Base-by-base conservation (phyloP, 75 land plant species). In the Picea glauca region DNA sequence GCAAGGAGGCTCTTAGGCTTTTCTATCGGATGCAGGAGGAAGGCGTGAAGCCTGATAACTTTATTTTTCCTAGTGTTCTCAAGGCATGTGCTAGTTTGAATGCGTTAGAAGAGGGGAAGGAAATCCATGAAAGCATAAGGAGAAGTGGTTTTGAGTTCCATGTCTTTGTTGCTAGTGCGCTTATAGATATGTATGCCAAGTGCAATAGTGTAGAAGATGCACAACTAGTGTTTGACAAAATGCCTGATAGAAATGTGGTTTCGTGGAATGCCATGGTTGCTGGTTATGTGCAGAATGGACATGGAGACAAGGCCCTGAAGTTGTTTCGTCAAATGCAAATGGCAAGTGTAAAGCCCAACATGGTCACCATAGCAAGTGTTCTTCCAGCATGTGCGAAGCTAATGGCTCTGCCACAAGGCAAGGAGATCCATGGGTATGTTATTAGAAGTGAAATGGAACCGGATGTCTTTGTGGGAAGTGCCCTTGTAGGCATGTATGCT, bases 401-500 rank as follows among this genome's bases (percentile, higher is more conserved):
- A 54, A 87, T 88, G 1, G 62, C 81, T 13, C 61, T 89, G 58
- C 75, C 86, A 4, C 75, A 62, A 67, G 96, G 90, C 13, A 84
- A 77, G 78, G n/a, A 75, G n/a, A 60, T 90, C 7, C 90, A 90
- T 67, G 77, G 78, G 40, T 84, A 83, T 67, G 60, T 85, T 12
- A 50, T 80, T 43, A 72, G 82, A 58, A 77, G 56, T 20, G 81
- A 80, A 6, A 66, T 75, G 58, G 84, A 84, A 76, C 59, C 65
- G 11, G 90, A 90, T 70, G 76, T 58, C 9, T 15, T 85, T 38
- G 81, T 93, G 20, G 32, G 84, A 32, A 88, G 88, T 80, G 74
- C 92, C 4, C 76, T 93, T 46, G 62, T 91, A 65, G 94, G 88
- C 77, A 81, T 86, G 65, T 93, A 92, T 88, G 81, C 86, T 15